Evolutionary conservation across 2,329 filamentous ascomycete species (phyloP), one percentile per base, ranked within the genome.

Genomic region (Calonectria ilicicola): DNA sequence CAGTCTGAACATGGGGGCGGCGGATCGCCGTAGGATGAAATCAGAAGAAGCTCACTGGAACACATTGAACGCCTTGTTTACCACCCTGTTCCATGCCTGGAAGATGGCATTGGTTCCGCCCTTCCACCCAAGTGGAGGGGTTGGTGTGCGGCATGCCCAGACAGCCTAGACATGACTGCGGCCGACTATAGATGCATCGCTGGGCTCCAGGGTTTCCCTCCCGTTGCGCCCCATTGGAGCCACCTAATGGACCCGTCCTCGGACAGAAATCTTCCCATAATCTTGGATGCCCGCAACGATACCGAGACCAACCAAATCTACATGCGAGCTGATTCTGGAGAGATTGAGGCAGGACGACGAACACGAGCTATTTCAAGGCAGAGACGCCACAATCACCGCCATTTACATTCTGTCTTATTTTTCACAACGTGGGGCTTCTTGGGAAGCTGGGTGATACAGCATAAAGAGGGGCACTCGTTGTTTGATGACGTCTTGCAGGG

Each of bases 101-200:
- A 73, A 69, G 66, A 80, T 63, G 70, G 65, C 74, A 74, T 66
- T 67, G 75, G 78, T 80, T 77, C 78, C 78, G 79, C 78, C 72
- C 65, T 80, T 77, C 78, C n/a, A n/a, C n/a, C 65, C 32, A 74
- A 76, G 77, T 80, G 78, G 78, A 79, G 78, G 74, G 76, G 72
- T 73, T 76, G 67, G 73, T 70, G 72, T 79, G 75, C 72, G 62
- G 76, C 75, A 76, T 76, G 72, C 72, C 69, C 72, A 76, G 74
- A 75, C 69, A 75, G 72, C 72, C 70, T 70, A 76, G 74, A 77
- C 69, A 76, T 75, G 72, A 73, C 74, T 77, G 65, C 69, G 72
- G 67, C 76, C 69, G 51, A 77, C 70, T 79, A 74, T 71, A 75
- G 65, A 74, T 74, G 73, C 72, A 78, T 69, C 75, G 38, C 67